These are phyloP conservation scores for Isatis tinctoria DNA, from an alignment of 345 rosid species.

Conservation along the genomic window DNA sequence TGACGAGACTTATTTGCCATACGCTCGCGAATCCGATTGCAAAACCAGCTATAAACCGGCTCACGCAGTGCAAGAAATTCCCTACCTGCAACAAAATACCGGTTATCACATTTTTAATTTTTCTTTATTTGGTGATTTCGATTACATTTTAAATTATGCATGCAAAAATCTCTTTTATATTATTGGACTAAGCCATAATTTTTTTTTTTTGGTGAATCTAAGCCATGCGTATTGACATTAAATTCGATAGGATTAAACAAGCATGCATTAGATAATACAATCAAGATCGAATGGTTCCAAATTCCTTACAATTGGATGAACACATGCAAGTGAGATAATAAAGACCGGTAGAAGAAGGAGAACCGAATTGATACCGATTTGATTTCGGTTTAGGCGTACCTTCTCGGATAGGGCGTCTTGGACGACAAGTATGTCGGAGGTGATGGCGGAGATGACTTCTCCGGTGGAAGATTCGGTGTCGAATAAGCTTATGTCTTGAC, in stretches of 20 bases:
- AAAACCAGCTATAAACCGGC: constrained; percentile 84
- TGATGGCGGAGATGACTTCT: constrained; percentile 81
- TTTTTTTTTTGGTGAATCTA: no score
- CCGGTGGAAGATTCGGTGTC: constrained; percentile 94
- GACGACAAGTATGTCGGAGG: constrained; percentile 78
- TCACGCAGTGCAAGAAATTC: constrained; percentile 85
- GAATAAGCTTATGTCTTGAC: constrained; percentile 81
- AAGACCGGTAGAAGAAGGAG: not conserved
- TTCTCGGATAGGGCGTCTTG: constrained; percentile 97
- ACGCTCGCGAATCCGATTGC: constrained; percentile 75
- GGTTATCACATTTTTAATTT: not conserved
- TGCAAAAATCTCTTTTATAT: not conserved
- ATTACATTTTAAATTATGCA: not conserved
- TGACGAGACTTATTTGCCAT: constrained; percentile 98
- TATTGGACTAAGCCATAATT: not conserved
- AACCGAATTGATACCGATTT: not conserved
- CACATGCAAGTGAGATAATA: not conserved
- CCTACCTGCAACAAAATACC: constrained; percentile 55
- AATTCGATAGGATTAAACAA: not conserved
- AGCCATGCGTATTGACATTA: not conserved
- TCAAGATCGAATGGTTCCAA: no score
- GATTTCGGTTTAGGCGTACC: constrained; percentile 36
- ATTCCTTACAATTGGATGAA: no score
- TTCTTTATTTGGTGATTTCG: not conserved
- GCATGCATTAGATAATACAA: no score